These are phyloP conservation scores for Suhomyces xylopsoci DNA, from an alignment of 805 yeast species.

Conservation along the genomic window DNA sequence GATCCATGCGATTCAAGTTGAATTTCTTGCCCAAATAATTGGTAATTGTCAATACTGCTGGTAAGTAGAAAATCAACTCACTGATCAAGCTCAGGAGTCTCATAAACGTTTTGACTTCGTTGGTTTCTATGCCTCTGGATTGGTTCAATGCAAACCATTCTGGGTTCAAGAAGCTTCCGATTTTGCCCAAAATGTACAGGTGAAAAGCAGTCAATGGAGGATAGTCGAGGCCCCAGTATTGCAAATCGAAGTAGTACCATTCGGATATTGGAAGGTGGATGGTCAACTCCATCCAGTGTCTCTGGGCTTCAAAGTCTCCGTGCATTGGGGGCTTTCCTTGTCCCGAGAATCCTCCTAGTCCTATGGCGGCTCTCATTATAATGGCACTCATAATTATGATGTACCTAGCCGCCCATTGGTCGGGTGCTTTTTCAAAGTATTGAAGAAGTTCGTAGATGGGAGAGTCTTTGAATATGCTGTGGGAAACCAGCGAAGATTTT, in stretches of 20 bases:
- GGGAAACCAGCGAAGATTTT: background rate
- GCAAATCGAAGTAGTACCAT: constrained; percentile 89
- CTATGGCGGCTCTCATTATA: constrained; percentile 78
- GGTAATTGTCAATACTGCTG: constrained; percentile 72
- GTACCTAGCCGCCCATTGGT: constrained; percentile 88
- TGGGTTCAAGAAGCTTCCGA: constrained; percentile 63
- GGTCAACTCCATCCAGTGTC: constrained; percentile 97
- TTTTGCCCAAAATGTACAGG: constrained; percentile 71
- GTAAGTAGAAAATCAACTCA: constrained; percentile 71
- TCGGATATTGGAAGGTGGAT: constrained; percentile 62
- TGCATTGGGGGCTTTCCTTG: constrained; percentile 65
- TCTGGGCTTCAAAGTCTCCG: constrained; percentile 97
- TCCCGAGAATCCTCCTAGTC: constrained; percentile 88
- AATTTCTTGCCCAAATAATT: constrained; percentile 63
- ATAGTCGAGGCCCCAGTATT: constrained; percentile 96
- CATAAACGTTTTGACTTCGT: constrained; percentile 77
- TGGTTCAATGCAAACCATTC: constrained; percentile 71
- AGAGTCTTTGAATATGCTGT: constrained; percentile 43
- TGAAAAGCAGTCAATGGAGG: constrained; percentile 97
- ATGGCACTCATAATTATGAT: constrained; percentile 70
- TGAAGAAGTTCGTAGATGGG: constrained; percentile 77
- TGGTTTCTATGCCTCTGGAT: constrained; percentile 74
- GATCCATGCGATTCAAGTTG: constrained; percentile 64
- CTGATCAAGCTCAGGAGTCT: constrained; percentile 73
- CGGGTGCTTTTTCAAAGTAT: constrained; percentile 75